phyloP scores from a whole-genome alignment of 2,329 filamentous ascomycete species.

The Thielaviopsis populi region DNA sequence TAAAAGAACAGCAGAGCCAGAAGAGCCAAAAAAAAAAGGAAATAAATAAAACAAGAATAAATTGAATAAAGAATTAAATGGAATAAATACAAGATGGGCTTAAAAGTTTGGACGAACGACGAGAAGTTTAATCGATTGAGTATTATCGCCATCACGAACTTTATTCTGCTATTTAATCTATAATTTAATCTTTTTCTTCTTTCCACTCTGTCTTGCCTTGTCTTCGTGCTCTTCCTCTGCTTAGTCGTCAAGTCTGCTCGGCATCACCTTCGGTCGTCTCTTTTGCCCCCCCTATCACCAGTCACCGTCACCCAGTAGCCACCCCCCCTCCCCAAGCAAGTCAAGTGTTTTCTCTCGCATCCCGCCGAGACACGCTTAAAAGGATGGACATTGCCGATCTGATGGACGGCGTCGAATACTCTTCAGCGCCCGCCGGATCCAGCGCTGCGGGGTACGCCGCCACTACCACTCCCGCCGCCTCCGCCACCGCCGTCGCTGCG shows the following conservation, averaged over 20 bases:
- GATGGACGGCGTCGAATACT: constrained; percentile 16
- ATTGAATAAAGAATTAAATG: background rate
- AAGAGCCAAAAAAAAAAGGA: background rate
- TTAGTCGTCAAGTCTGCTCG: too few relatives aligned
- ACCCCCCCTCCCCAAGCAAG: background rate
- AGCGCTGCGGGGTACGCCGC: background rate
- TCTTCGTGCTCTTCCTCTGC: background rate
- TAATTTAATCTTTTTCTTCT: constrained; percentile 8
- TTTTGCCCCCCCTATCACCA: too few relatives aligned
- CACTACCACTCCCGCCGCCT: too few relatives aligned
- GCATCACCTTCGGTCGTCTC: too few relatives aligned
- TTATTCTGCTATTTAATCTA: constrained; percentile 5
- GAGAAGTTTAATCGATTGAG: background rate
- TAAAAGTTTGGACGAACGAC: background rate
- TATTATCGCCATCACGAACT: background rate
- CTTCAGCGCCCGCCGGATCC: background rate
- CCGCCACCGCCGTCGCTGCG: background rate
- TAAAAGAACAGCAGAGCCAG: too few relatives aligned
- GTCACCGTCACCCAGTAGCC: too few relatives aligned
- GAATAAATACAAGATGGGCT: background rate
- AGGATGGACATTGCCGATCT: constrained; percentile 15
- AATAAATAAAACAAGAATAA: background rate
- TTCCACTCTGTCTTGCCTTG: background rate
- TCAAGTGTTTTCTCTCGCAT: background rate
- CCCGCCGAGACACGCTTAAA: background rate